Conservation (phyloP, 352 stramenopile species). For the Globisporangium yorkense region DNA sequence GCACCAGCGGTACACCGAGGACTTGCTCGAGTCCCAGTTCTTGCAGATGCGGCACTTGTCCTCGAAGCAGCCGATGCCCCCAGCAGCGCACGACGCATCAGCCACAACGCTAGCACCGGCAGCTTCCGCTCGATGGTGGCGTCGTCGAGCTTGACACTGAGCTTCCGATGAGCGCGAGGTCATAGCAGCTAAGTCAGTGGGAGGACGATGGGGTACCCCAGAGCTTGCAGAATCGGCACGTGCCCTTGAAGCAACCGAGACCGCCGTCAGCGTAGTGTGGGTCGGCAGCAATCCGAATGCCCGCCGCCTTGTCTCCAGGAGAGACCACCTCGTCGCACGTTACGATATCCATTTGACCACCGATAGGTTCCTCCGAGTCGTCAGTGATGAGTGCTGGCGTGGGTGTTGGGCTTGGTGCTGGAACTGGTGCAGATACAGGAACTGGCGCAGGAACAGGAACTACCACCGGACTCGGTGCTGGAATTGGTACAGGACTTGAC, state of each 20-base stretch:
- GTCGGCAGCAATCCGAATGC: slow-evolving; percentile 12
- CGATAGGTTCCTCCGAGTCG: not conserved
- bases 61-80: slow-evolving; percentile 23
- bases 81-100: slow-evolving; percentile 10
- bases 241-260: slow-evolving; percentile 18
- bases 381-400: not conserved
- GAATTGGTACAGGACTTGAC: too few relatives aligned
- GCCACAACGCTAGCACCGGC: slow-evolving; percentile 8
- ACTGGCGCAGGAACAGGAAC: too few relatives aligned
- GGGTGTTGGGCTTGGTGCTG: too few relatives aligned
- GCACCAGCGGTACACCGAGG: slow-evolving; percentile 13
- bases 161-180: not conserved
- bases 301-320: slow-evolving; percentile 9
- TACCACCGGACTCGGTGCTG: too few relatives aligned
- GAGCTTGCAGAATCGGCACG: slow-evolving; percentile 24
- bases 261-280: slow-evolving; percentile 14
- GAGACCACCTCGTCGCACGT: slow-evolving; percentile 11
- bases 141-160: too few relatives aligned
- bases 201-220: not conserved
- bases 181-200: slow-evolving; percentile 1
- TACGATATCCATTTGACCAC: not conserved
- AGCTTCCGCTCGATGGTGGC: not conserved
- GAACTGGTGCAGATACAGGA: not conserved
- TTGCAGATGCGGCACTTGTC: slow-evolving; percentile 26
- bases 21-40: slow-evolving; percentile 11